Base-by-base conservation (phyloP, 1,284 basidiomycete species). In the Irpex sp. region DNA sequence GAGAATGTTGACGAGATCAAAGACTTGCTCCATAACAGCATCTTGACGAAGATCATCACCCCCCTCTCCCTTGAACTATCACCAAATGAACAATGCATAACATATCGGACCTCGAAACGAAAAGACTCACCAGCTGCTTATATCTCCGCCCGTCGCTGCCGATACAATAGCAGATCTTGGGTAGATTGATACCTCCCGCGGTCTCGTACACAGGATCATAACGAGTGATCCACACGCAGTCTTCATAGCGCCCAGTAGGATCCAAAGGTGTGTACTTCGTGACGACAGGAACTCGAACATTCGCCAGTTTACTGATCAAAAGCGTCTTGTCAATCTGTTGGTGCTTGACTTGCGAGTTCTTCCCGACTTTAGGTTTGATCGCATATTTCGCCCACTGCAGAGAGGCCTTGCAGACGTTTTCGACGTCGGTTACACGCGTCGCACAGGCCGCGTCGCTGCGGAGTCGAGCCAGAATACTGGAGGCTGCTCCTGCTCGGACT, bases 21-120 rank as follows among this genome's bases (percentile, higher is more conserved):
- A 99, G 1, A 98, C 94, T 76, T 99, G 97, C 73, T 98, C 95
- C 96, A 99, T 98, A 56, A 99, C 94, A 0, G 97, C 96, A 73
- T 99, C 97, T 76, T 99, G 97, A 36, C 97, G 88, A 38, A 97
- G 77, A 71, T 99, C 97, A 69, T 98, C 96, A 17, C 89, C 85
- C 2, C 89, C 89, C 76, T 91, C 86, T 9, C 93, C 92, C 75
- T 99, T 99, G 80, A 96, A 97, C 94, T 98, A 59, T 56, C 11
- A n/a, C 47, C 4, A 44, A 58, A 15, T 65, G 9, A 11, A 11
- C 19, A 36, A 40, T 58, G 60, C 5, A 36, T 17, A 38, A 44
- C 19, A 61, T 15, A 44, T 37, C 19, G 17, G 59, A 15, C 11
- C 37, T 54, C 31, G 9, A 62, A 34, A 21, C 11, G 38, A 11